Evolutionary conservation across 768 basidiomycete genomes (phyloP).

Genomic region (Lactarius hatsudake): DNA sequence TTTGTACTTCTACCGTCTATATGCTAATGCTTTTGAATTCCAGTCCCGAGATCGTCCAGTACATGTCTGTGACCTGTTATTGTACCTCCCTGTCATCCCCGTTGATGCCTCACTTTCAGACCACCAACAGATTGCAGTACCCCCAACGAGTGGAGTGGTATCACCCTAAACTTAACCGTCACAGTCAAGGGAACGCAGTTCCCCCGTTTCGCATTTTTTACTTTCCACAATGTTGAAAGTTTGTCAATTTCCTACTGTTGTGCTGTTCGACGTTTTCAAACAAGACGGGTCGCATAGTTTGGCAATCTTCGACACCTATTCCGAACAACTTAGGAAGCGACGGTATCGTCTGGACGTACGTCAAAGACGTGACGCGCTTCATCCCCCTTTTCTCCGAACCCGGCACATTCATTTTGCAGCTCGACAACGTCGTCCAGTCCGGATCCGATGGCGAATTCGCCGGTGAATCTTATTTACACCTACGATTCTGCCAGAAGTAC

Average conservation of each 20-base stretch:
- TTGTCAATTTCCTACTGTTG: too few relatives aligned
- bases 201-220: too few relatives aligned
- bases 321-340: conserved; percentile 42
- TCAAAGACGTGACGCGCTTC: conserved; percentile 74
- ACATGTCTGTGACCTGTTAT: too few relatives aligned
- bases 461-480: conserved; percentile 39
- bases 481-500: not conserved
- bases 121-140: too few relatives aligned
- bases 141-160: too few relatives aligned
- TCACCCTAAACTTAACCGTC: too few relatives aligned
- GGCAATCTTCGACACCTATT: conserved; percentile 80
- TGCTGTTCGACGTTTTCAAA: not conserved
- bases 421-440: conserved; percentile 63
- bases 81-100: too few relatives aligned
- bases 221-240: not conserved
- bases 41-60: too few relatives aligned
- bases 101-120: too few relatives aligned
- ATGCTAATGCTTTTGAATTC: too few relatives aligned
- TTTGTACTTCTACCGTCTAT: too few relatives aligned
- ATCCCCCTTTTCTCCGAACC: conserved; percentile 64
- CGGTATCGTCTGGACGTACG: conserved; percentile 76
- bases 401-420: conserved; percentile 67
- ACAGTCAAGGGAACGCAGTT: too few relatives aligned
- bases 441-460: conserved; percentile 66
- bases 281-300: conserved; percentile 44